Conservation (phyloP, 2,329 filamentous ascomycete genomes). For the Aspergillus novoparasiticus region DNA sequence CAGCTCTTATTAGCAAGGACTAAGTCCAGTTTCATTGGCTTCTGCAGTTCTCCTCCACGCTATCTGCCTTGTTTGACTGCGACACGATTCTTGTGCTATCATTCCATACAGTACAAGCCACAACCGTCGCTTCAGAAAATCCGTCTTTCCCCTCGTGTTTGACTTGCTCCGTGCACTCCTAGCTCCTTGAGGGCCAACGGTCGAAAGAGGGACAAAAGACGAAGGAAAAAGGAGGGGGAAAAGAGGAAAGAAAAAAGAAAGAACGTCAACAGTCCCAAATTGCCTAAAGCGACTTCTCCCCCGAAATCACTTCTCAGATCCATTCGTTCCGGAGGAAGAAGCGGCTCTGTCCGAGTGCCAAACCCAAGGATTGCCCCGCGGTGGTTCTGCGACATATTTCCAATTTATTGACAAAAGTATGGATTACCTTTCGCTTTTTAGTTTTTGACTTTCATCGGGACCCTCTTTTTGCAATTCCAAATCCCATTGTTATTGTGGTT, state of each 20-base stretch:
- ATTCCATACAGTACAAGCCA: constrained; percentile 3
- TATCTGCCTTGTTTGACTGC: constrained; percentile 9
- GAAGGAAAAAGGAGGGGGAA: neutral
- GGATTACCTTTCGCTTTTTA: constrained; percentile 5
- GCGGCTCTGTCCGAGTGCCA: constrained; percentile 15
- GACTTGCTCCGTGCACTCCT: constrained; percentile 2
- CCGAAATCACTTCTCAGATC: neutral
- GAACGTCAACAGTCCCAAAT: neutral
- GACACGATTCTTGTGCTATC: constrained; percentile 6
- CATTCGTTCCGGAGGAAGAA: neutral
- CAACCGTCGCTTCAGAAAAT: constrained; percentile 2
- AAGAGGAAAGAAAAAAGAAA: neutral
- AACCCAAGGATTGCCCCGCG: constrained; percentile 18
- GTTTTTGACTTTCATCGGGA: neutral
- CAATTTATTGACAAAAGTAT: neutral
- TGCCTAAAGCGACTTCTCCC: neutral
- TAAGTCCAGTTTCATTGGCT: neutral
- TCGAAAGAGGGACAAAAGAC: neutral
- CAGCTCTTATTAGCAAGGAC: neutral
- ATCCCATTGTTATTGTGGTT: neutral
- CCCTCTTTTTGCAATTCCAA: neutral
- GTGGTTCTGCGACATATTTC: constrained; percentile 10
- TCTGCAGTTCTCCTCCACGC: neutral
- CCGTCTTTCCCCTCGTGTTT: neutral
- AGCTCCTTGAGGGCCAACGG: neutral